phyloP scores from a whole-genome alignment of 164 flowering plant species.

The Chimonanthus salicifolius region DNA sequence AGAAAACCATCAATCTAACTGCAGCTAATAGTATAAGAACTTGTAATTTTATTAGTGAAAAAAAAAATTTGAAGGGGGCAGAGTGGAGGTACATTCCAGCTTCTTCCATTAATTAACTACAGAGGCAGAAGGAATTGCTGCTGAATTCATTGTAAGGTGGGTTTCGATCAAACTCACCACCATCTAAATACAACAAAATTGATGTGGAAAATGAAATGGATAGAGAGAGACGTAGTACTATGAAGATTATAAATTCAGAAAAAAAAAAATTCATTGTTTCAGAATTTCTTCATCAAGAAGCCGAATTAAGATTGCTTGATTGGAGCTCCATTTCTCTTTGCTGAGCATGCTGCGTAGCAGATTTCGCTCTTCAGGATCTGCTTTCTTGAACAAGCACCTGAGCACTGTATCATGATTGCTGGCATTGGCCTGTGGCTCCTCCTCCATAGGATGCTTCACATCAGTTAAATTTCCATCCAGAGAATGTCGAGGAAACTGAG shows the following conservation, averaged over 20 bases:
- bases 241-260: neutral
- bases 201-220: neutral
- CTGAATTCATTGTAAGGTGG: neutral
- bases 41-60: neutral
- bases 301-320: neutral
- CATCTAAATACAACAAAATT: neutral
- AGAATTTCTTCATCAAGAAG: constrained; percentile 3
- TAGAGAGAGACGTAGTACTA: neutral
- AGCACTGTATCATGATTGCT: constrained; percentile 22
- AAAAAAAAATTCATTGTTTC: neutral
- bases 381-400: constrained; percentile 57
- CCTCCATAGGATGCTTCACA: constrained; percentile 6
- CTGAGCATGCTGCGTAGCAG: constrained; percentile 22
- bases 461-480: constrained; percentile 11
- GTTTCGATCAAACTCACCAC: neutral
- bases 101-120: neutral
- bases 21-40: too few relatives aligned
- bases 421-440: constrained; percentile 6
- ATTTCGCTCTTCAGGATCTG: constrained; percentile 54
- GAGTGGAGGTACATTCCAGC: neutral
- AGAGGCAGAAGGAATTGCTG: neutral
- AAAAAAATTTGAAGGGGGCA: too few relatives aligned
- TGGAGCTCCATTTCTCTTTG: neutral
- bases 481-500: constrained; percentile 25
- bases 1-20: too few relatives aligned